These are phyloP conservation scores for Coriaria nepalensis DNA, from an alignment of 306 rosid genomes.

Conservation along the genomic window DNA sequence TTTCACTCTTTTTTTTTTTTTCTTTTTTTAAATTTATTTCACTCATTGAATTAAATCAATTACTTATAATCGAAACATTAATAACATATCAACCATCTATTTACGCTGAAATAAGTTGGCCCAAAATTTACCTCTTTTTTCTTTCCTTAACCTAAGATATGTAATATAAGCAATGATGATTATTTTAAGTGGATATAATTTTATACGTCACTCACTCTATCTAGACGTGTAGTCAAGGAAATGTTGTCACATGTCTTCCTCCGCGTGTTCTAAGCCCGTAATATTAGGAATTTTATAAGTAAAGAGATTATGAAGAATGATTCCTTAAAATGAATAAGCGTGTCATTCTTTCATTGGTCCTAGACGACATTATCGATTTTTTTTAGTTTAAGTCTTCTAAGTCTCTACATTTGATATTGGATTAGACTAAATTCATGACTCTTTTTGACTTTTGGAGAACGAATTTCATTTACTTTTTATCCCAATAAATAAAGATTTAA, in stretches of 20 bases:
- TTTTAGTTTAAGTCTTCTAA: background rate
- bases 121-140: conserved; percentile 33
- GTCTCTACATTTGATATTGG: no score
- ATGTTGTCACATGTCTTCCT: conserved; percentile 24
- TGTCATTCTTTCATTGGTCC: background rate
- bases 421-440: no score
- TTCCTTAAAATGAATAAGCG: background rate
- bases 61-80: no score
- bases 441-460: no score
- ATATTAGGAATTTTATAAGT: conserved; percentile 28
- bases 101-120: background rate
- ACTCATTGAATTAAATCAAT: no score
- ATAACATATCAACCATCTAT: no score
- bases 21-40: no score
- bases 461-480: no score
- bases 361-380: background rate
- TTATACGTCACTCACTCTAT: conserved; percentile 40
- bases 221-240: conserved; percentile 42
- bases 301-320: background rate
- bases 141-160: conserved; percentile 13
- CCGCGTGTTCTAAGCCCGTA: conserved; percentile 23
- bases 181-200: conserved; percentile 28
- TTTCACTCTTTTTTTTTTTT: no score
- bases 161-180: conserved; percentile 21
- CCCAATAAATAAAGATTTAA: no score